Evolutionary conservation across 352 stramenopile genomes (phyloP).

Genomic region (Elongisporangium anandrum): DNA sequence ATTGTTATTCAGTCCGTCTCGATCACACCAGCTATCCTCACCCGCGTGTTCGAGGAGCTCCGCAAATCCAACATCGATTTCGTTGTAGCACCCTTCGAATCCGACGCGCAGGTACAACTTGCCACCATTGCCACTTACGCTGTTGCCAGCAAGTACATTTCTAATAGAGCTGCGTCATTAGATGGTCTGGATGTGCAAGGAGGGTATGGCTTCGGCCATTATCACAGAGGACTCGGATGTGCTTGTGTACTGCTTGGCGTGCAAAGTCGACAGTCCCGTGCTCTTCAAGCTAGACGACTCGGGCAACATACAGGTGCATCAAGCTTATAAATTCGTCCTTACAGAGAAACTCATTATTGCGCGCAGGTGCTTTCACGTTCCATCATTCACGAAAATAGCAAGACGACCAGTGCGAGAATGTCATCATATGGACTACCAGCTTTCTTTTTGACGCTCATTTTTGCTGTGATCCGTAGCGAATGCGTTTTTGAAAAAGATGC

Average conservation of each 20-base stretch:
- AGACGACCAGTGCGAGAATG: constrained; percentile 22
- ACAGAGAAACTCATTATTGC: background rate
- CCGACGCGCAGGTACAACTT: constrained; percentile 43
- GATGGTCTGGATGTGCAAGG: constrained; percentile 82
- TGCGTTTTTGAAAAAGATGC: constrained; percentile 59
- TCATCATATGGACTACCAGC: background rate
- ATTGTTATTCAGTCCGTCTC: constrained; percentile 39
- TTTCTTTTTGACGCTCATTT: background rate
- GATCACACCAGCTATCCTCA: constrained; percentile 59
- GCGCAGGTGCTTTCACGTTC: constrained; percentile 11
- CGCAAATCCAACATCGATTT: constrained; percentile 38
- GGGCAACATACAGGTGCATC: constrained; percentile 41
- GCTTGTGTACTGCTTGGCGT: constrained; percentile 66
- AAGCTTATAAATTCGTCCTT: background rate
- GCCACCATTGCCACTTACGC: background rate
- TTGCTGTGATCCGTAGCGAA: constrained; percentile 18
- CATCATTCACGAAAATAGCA: constrained; percentile 45
- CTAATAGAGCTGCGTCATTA: constrained; percentile 7
- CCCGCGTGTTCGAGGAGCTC: constrained; percentile 52
- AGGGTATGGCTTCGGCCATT: constrained; percentile 47
- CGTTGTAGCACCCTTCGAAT: constrained; percentile 73
- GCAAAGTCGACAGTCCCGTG: constrained; percentile 41
- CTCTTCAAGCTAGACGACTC: constrained; percentile 72
- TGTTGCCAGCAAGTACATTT: background rate
- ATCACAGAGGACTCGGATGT: constrained; percentile 83